Conservation (phyloP, 352 stramenopile species). For the Phytopythium mirpurense region DNA sequence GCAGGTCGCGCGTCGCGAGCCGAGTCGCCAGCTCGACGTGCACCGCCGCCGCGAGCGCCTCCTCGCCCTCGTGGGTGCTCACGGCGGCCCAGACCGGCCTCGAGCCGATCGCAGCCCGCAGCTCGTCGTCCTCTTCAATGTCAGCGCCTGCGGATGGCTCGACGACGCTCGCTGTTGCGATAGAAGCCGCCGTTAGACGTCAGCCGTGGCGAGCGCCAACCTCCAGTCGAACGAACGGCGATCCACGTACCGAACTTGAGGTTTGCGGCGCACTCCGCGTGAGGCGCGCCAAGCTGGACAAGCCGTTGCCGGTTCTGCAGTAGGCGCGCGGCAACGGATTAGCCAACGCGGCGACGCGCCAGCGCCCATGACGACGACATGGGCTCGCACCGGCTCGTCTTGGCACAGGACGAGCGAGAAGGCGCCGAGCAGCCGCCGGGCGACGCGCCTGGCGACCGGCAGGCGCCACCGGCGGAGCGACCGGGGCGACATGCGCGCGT, state of each 20-base stretch:
- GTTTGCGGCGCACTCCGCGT: constrained; percentile 31
- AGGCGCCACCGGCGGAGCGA: constrained; percentile 52
- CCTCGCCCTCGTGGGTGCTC: constrained; percentile 70
- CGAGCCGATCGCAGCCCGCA: constrained; percentile 15
- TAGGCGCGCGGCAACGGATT: background rate
- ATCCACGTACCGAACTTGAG: constrained; percentile 65
- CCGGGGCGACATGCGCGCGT: constrained; percentile 50
- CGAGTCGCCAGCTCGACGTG: constrained; percentile 22
- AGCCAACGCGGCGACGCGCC: background rate
- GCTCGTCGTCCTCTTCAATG: background rate
- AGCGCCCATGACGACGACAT: background rate
- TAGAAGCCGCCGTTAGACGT: background rate
- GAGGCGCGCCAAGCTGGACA: constrained; percentile 27
- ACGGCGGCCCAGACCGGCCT: constrained; percentile 44
- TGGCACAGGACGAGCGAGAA: constrained; percentile 68
- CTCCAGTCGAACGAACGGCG: background rate
- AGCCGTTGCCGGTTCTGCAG: constrained; percentile 46
- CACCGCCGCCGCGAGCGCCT: constrained; percentile 33
- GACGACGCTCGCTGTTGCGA: background rate
- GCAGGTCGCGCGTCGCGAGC: constrained; percentile 11
- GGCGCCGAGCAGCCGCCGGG: constrained; percentile 16
- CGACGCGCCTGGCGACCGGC: constrained; percentile 22
- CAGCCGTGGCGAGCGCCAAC: background rate
- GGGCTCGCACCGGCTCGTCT: constrained; percentile 31
- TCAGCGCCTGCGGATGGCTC: too few relatives aligned